Evolutionary conservation across 2,329 filamentous ascomycete genomes (phyloP), one percentile per base, ranked within the genome.

Genomic region (Exophiala dermatitidis): DNA sequence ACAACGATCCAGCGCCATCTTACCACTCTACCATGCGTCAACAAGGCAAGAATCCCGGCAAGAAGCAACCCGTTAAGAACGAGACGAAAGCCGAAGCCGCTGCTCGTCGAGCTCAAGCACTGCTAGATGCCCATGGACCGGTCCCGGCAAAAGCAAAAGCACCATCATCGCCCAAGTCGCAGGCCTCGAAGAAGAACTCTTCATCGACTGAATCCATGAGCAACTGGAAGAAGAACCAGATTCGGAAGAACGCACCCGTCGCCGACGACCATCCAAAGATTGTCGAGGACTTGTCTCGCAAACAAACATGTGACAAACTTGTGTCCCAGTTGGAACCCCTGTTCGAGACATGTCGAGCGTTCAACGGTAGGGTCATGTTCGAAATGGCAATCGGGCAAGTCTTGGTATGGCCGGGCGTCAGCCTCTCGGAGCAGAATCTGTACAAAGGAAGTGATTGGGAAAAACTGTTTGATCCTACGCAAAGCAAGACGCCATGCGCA

Each of bases 321-420:
- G 66, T 68, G 52, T 41, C 56, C 26, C 54, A 58, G 2, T 50
- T 74, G 5, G 46, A 62, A 19, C 67, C 64, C 4, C 51, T 64
- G 2, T 62, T 74, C n/a, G 63, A 68, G 48, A 63, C 61, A 4
- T 66, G 65, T 8, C 64, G 65, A 53, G 63, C 57, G 26, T 72
- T 71, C 44, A 54, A 48, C 34, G 71, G 70, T 2, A 46, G 53
- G 2, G 29, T 73, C 5, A 62, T 54, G 3, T 57, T 74, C 50
- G 69, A 72, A 52, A 55, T 69, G 0, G 64, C 69, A 48, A 48
- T 74, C 31, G 72, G 71, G 1, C 61, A 72, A 31, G 50, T 70
- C 19, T 53, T 71, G 12, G 37, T 60, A 3, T 52, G 68, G 5
- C 61, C 63, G 2, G 48, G 60, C n/a, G 51, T 31, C 55, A 58